Evolutionary conservation across 331 rosid genomes (phyloP).

Genomic region (Spiraea crenata): DNA sequence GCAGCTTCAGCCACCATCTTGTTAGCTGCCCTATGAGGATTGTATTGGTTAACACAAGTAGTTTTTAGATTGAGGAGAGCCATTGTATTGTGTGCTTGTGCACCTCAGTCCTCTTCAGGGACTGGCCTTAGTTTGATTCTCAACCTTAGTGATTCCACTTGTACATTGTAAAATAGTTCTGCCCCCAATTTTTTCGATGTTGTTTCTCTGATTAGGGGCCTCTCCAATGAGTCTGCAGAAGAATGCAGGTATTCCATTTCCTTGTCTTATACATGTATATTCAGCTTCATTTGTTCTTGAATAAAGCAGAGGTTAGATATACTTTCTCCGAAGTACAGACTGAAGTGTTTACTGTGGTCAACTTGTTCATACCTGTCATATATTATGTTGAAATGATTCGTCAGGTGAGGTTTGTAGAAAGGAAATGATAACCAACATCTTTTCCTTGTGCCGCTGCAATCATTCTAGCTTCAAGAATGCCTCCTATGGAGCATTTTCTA

Average conservation of each 20-base stretch:
- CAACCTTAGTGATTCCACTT: constrained; percentile 49
- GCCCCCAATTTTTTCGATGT: constrained; percentile 50
- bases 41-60: constrained; percentile 35
- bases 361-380: background rate
- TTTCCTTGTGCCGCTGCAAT: background rate
- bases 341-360: background rate
- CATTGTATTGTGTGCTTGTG: constrained; percentile 51
- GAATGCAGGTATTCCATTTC: constrained; percentile 54
- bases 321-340: background rate
- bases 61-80: constrained; percentile 45
- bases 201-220: constrained; percentile 33
- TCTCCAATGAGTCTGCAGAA: constrained; percentile 62
- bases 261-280: constrained; percentile 37
- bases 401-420: background rate
- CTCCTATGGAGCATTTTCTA: background rate
- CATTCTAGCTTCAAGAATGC: background rate
- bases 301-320: constrained; percentile 36
- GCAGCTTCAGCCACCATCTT: constrained; percentile 91
- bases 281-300: constrained; percentile 35
- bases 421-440: background rate
- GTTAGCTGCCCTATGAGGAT: constrained; percentile 39
- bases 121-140: constrained; percentile 46
- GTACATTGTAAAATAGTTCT: constrained; percentile 66
- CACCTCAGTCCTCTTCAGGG: constrained; percentile 27
- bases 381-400: background rate